Base-by-base conservation (phyloP, 75 land plant species). In the Selaginella moellendorffii region DNA sequence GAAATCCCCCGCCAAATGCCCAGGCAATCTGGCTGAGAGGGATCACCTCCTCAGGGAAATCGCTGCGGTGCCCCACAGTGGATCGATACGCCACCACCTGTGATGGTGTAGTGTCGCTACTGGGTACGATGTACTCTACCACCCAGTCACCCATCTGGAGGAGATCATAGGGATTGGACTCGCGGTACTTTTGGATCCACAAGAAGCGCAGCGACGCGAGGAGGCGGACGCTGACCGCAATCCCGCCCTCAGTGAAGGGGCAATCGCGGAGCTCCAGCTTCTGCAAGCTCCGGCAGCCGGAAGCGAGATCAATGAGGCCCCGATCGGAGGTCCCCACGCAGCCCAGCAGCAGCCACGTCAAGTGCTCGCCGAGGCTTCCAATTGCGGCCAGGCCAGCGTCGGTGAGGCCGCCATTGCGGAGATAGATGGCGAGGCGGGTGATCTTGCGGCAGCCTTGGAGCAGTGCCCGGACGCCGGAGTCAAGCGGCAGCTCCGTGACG, bases 291-390 rank as follows among this genome's bases (percentile, higher is more conserved):
- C 84, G 98, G 68, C 90, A 86, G 1, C 96, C 87, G 21, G 31
- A 67, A 0, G 90, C 76, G 29, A 88, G 78, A 28, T 74, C 74
- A 30, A 73, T 26, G 22, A 92, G 63, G 18, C 96, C 98, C 1
- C 27, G 52, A 65, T 89, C 96, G 22, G 80, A 53, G 23, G 85
- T 76, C 23, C 98, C 98, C n/a, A 86, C 79, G 67, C 68, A 73
- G 19, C 96, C 96, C 53, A 93, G 28, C 25, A 93, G 81, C 77
- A 86, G 72, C 86, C 86, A 93, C 54, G 77, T 79, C n/a, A 93
- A 76, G 30, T 85, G 83, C 23, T 1, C 53, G n/a, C 96, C 92
- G 66, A 82, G 83, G 62, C 19, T 68, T 17, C 98, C 98, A 60
- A 93, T 76, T 52, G 83, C 77, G 9, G 76, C 68, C 29, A 93